Evolutionary conservation across 2,329 filamentous ascomycete species (phyloP).

Genomic region (Aspergillus sp.): DNA sequence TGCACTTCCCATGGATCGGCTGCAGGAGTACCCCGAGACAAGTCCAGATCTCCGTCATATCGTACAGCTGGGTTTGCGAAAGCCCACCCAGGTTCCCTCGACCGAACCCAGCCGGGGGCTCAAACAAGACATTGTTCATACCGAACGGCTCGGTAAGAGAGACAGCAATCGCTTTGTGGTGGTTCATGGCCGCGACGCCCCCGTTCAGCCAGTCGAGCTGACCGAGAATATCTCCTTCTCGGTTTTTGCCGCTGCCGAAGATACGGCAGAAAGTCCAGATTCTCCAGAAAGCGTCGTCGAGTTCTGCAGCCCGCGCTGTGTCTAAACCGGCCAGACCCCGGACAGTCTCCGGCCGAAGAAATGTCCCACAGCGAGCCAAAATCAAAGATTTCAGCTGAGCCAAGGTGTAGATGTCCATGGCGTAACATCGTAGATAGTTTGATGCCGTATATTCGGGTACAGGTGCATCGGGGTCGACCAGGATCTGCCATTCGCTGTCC

Average conservation of each 20-base stretch:
- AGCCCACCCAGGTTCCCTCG: conserved; percentile 56
- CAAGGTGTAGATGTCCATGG: conserved; percentile 53
- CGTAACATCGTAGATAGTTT: conserved; percentile 52
- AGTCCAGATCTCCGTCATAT: conserved; percentile 65
- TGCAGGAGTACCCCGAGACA: conserved; percentile 57
- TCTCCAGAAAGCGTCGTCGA: conserved; percentile 63
- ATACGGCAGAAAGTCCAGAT: conserved; percentile 66
- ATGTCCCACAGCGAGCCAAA: conserved; percentile 53
- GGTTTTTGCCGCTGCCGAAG: conserved; percentile 57
- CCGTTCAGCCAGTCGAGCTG: conserved; percentile 64
- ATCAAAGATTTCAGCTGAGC: conserved; percentile 56
- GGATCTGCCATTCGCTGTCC: conserved; percentile 38
- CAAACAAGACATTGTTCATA: conserved; percentile 53
- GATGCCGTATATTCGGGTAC: conserved; percentile 53
- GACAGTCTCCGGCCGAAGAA: conserved; percentile 56
- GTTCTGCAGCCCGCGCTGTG: conserved; percentile 46
- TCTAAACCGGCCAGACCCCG: conserved; percentile 51
- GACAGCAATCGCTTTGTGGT: conserved; percentile 38
- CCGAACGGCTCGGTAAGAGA: conserved; percentile 50
- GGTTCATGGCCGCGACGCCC: conserved; percentile 49
- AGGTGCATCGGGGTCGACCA: conserved; percentile 45
- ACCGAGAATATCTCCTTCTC: conserved; percentile 57
- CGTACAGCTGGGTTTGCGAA: conserved; percentile 56
- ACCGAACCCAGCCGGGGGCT: conserved; percentile 57
- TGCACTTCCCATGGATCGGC: conserved; percentile 53